phyloP scores from a whole-genome alignment of 2,329 filamentous ascomycete species.

The Aspergillus sojae region DNA sequence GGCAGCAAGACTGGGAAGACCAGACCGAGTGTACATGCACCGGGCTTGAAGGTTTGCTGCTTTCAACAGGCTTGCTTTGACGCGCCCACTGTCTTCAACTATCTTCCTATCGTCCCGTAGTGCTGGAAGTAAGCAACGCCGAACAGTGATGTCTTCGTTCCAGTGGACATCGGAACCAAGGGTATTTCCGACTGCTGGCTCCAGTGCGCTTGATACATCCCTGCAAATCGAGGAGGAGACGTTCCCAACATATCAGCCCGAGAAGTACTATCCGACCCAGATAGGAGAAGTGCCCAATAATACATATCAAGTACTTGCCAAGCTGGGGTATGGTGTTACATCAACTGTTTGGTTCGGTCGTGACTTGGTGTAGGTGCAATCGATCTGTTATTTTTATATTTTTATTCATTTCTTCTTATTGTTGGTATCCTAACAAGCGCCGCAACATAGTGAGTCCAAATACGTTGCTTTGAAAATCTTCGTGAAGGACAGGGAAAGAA shows the following conservation, averaged over 20 bases:
- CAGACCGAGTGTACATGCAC: not conserved
- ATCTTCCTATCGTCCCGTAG: not conserved
- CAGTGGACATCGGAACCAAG: not conserved
- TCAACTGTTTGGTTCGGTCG: constrained; percentile 30
- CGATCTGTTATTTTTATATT: not conserved
- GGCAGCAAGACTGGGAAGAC: too few relatives aligned
- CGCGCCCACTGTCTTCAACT: not conserved
- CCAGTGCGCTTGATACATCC: constrained; percentile 7
- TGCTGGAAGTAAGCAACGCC: not conserved
- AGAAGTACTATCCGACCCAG: constrained; percentile 23
- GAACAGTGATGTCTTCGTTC: not conserved
- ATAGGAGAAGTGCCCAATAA: constrained; percentile 22
- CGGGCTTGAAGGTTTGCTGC: not conserved
- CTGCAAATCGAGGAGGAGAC: constrained; percentile 23
- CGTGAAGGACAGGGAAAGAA: constrained; percentile 7
- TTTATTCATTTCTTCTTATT: too few relatives aligned
- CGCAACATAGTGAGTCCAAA: constrained; percentile 8
- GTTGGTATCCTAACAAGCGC: not conserved
- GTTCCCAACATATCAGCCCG: constrained; percentile 20
- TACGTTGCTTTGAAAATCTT: constrained; percentile 26
- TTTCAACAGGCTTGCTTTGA: not conserved
- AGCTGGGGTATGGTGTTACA: constrained; percentile 30
- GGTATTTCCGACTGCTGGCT: not conserved
- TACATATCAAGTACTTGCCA: constrained; percentile 28
- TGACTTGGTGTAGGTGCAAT: constrained; percentile 17